phyloP scores from a whole-genome alignment of 805 yeast genomes.

The Yarrowia deformans region DNA sequence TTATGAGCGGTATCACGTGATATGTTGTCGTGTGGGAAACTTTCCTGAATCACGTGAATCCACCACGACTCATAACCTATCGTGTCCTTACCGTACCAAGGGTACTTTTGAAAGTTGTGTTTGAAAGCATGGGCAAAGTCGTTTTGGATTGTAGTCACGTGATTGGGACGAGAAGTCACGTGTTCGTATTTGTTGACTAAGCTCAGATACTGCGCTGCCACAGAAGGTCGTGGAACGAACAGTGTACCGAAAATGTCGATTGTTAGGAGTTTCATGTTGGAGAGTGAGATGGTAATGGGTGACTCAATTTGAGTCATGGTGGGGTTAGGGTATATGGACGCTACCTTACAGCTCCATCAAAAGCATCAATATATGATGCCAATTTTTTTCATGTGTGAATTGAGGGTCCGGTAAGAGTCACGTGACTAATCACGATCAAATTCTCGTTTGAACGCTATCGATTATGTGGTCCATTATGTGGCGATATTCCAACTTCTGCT shows the following conservation, averaged over 20 bases:
- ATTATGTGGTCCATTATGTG: too few relatives aligned
- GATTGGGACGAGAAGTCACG: too few relatives aligned
- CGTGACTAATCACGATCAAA: background rate
- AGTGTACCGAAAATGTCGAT: conserved; percentile 29
- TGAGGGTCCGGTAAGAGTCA: too few relatives aligned
- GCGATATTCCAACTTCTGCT: too few relatives aligned
- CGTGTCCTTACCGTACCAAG: conserved; percentile 1
- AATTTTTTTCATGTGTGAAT: too few relatives aligned
- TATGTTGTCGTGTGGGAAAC: conserved; percentile 4
- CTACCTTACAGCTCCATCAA: too few relatives aligned
- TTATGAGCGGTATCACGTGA: background rate
- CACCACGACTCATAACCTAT: conserved; percentile 11
- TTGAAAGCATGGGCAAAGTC: conserved; percentile 7
- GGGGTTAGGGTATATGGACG: background rate
- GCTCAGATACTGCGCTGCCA: conserved; percentile 18
- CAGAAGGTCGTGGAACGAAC: conserved; percentile 28
- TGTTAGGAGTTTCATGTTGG: conserved; percentile 21
- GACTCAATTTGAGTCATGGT: conserved; percentile 15
- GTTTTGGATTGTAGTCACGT: conserved; percentile 1
- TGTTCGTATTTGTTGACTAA: background rate
- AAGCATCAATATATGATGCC: too few relatives aligned
- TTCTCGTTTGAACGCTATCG: too few relatives aligned
- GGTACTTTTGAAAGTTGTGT: conserved; percentile 16
- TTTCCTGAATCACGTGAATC: conserved; percentile 9
- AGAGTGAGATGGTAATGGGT: background rate